A percentile compares a stretch with the other conserved stretches of the same genome.
phyloP scores from a whole-genome alignment of 331 rosid species.

The Acacia pycnantha region DNA sequence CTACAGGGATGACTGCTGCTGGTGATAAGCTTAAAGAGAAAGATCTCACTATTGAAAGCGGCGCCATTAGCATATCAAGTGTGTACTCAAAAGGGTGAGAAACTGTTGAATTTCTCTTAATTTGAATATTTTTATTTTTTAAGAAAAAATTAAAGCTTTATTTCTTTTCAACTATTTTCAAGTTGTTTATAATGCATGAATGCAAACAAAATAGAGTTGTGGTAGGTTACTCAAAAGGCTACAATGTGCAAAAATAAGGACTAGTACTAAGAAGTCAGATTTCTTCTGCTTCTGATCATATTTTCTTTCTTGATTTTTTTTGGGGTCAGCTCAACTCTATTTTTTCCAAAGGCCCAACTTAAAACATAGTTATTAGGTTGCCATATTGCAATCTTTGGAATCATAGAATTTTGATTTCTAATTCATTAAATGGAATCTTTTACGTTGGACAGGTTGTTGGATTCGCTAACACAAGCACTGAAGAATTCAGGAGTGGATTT shows the following conservation, averaged over 20 bases:
- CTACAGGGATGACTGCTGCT: conserved; percentile 39
- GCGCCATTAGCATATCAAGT: conserved; percentile 84
- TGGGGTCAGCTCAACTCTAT: neutral
- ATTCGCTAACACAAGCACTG: conserved; percentile 81
- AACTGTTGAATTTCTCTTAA: conserved; percentile 9
- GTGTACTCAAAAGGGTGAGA: conserved; percentile 92
- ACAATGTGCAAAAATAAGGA: neutral
- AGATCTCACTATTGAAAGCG: conserved; percentile 74
- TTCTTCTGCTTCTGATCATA: neutral
- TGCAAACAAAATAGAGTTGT: neutral
- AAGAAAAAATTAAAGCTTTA: neutral
- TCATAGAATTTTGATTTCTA: conserved; percentile 22
- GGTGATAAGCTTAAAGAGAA: conserved; percentile 74
- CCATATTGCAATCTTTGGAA: neutral
- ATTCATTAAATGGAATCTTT: conserved; percentile 18
- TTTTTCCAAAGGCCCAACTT: neutral
- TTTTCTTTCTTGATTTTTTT: neutral
- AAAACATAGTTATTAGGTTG: neutral
- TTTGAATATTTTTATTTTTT: neutral
- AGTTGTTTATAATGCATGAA: neutral
- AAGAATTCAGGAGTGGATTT: conserved; percentile 94
- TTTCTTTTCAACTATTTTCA: neutral
- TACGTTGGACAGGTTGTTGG: conserved; percentile 66
- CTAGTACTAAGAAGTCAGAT: neutral
- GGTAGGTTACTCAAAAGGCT: conserved; percentile 1